phyloP scores from a whole-genome alignment of 2,329 filamentous ascomycete genomes.

The Sphaceloma murrayae region DNA sequence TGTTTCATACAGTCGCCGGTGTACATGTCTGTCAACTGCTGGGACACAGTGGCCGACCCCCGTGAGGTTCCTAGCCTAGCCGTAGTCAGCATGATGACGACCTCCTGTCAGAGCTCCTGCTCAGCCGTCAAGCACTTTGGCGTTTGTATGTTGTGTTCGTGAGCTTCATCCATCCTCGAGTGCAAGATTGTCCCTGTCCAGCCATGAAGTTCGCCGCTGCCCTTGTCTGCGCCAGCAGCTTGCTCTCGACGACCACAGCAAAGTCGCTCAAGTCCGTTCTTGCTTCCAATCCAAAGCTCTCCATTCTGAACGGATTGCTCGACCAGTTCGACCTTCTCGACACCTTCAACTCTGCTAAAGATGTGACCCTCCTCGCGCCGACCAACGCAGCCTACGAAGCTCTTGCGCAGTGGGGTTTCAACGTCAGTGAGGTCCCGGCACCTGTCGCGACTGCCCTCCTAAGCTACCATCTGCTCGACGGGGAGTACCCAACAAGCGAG shows the following conservation, averaged over 20 bases:
- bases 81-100: slow-evolving; percentile 7
- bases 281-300: slow-evolving; percentile 14
- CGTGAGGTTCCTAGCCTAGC: slow-evolving; percentile 7
- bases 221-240: neutral
- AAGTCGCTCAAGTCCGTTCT: slow-evolving; percentile 14
- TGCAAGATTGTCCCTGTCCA: slow-evolving; percentile 1
- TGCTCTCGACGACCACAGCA: neutral
- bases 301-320: slow-evolving; percentile 18
- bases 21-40: neutral
- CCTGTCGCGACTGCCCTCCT: slow-evolving; percentile 19
- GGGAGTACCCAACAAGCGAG: slow-evolving; percentile 13
- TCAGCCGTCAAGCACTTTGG: too few species aligned
- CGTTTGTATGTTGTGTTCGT: too few species aligned
- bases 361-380: slow-evolving; percentile 19
- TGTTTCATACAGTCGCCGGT: slow-evolving; percentile 8
- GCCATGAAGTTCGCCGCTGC: slow-evolving; percentile 5
- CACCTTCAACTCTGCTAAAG: slow-evolving; percentile 16
- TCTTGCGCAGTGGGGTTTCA: slow-evolving; percentile 19
- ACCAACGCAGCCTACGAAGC: slow-evolving; percentile 17
- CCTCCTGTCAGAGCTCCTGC: neutral
- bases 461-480: slow-evolving; percentile 20
- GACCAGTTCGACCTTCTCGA: slow-evolving; percentile 18
- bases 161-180: neutral
- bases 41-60: slow-evolving; percentile 1
- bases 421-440: slow-evolving; percentile 19